Percentiles rank a stretch among this genome's conserved stretches.
Conservation (phyloP, 208 protist species). For the Plasmodiophora brassicae region DNA sequence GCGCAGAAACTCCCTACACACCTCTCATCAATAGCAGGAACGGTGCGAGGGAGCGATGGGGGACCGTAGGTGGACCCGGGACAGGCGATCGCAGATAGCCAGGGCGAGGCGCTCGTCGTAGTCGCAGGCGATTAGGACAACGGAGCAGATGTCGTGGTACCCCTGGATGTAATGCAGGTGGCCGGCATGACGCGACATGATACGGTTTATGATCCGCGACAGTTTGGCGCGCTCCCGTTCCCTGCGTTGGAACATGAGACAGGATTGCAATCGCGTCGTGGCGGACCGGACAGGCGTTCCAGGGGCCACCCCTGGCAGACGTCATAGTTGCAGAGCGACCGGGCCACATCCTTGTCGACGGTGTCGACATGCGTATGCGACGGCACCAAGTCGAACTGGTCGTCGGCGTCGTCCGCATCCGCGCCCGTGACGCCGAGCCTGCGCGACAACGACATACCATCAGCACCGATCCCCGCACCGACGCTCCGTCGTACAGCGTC, state of each 20-base stretch:
- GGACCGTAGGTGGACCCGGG: not conserved
- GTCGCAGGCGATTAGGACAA: slow-evolving; percentile 1
- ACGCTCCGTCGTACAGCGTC: too few species aligned
- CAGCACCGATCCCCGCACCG: too few species aligned
- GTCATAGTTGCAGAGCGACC: not conserved
- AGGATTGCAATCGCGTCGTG: not conserved
- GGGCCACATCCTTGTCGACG: not conserved
- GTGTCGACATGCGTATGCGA: not conserved
- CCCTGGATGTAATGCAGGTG: slow-evolving; percentile 28
- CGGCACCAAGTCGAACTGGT: not conserved
- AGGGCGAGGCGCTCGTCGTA: not conserved
- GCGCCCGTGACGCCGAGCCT: too few species aligned
- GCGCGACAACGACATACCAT: too few species aligned
- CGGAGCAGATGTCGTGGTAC: slow-evolving; percentile 22
- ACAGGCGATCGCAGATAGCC: not conserved
- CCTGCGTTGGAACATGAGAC: not conserved
- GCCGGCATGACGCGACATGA: not conserved
- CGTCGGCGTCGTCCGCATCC: not conserved
- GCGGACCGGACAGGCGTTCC: not conserved
- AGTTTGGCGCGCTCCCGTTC: not conserved
- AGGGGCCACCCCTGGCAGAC: not conserved
- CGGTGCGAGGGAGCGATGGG: not conserved
- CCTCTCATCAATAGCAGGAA: not conserved
- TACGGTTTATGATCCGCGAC: not conserved
- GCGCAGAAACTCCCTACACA: not conserved